Evolutionary conservation across 176 grass and related monocot species (phyloP).

Genomic region (Avena insularis): DNA sequence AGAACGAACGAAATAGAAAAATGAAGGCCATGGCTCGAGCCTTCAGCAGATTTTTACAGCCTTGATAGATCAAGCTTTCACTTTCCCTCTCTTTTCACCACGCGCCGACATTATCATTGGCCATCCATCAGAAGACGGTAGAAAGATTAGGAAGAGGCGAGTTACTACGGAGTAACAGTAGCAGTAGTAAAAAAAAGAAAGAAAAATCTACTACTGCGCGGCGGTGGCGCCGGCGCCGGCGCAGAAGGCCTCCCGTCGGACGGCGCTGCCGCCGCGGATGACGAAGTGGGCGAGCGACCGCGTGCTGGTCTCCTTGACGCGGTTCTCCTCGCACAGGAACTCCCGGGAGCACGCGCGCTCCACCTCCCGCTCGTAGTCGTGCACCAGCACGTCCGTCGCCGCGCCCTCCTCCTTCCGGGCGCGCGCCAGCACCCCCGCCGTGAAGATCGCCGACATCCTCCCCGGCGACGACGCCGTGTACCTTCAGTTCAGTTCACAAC

Average conservation of each 20-base stretch:
- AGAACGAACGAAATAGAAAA: background rate
- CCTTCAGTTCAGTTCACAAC: constrained; percentile 28
- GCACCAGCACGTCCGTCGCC: constrained; percentile 78
- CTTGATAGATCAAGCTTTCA: background rate
- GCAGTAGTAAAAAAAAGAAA: no score
- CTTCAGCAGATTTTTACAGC: constrained; percentile 37
- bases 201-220: constrained; percentile 37
- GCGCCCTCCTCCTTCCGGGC: constrained; percentile 38
- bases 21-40: constrained; percentile 4
- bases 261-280: constrained; percentile 50
- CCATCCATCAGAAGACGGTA: constrained; percentile 23
- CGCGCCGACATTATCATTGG: constrained; percentile 30
- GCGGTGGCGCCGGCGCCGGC: background rate
- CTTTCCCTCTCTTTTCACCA: constrained; percentile 11
- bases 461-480: constrained; percentile 76
- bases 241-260: constrained; percentile 63
- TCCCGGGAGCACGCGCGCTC: constrained; percentile 78
- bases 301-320: constrained; percentile 46
- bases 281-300: constrained; percentile 76
- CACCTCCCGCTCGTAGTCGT: constrained; percentile 89
- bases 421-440: constrained; percentile 81
- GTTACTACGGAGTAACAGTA: background rate
- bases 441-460: constrained; percentile 91
- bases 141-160: background rate
- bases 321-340: constrained; percentile 88